Evolutionary conservation across 306 rosid genomes (phyloP), one percentile per base, ranked within the genome.

Genomic region (Prunus davidiana): DNA sequence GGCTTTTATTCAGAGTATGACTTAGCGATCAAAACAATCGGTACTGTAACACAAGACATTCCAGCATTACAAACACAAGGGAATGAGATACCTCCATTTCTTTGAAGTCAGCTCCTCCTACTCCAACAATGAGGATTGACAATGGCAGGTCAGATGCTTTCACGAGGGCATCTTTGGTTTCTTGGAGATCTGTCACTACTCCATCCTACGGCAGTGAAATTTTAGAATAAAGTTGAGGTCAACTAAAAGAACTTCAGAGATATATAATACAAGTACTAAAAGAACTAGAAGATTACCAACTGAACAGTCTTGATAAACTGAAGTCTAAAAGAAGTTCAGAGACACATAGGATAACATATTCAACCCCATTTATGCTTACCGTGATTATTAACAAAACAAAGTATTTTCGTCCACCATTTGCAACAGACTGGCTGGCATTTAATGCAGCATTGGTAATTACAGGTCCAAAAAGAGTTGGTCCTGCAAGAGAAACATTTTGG

Each of bases 401-500:
- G 86, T 93, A 96, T 82, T 96, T 96, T 64, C 82, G 91, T 82
- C 88, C 93, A 66, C 90, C 89, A 80, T 78, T 81, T 57, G 91
- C 90, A 74, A 86, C 86, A 86, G 99, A 96, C 79, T 91, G 99
- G 89, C 97, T 91, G 79, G 99, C 98, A 86, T 91, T 96, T 64
- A 82, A 54, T 28, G 98, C 97, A 76, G 99, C 99, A 76, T 87
- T 84, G 80, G 81, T 91, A 73, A 96, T 91, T 77, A 96, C 92
- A 60, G 93, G 99, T 82, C 99, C 99, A 84, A 96, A 96, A 84
- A 96, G 99, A 25, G 99, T 96, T 47, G 99, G 99, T 79, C 99
- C 99, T 27, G 98, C 99, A 78, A 96, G 98, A 79, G 99, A 96
- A 76, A 96, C 99, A 50, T 96, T 96, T 77, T 82, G 91, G 77